These are phyloP conservation scores for Monosporozyma servazzii DNA, from an alignment of 805 yeast species.

Conservation along the genomic window DNA sequence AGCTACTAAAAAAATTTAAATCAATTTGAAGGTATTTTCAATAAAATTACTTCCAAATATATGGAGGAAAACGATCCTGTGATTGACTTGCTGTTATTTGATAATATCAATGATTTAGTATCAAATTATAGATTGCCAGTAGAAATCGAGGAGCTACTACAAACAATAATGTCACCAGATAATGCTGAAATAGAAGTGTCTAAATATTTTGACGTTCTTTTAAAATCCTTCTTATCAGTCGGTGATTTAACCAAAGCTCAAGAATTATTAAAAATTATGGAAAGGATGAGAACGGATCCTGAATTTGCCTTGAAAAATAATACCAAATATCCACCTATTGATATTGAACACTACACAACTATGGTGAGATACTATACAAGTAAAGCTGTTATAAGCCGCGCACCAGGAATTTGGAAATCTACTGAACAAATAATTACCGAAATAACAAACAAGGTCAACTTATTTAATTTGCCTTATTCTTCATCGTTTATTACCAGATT, in stretches of 20 bases:
- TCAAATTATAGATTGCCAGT: conserved; percentile 12
- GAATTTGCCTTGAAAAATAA: not conserved
- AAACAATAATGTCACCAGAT: not conserved
- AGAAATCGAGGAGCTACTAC: not conserved
- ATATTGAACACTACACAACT: conserved; percentile 29
- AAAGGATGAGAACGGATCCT: not conserved
- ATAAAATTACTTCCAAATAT: conserved; percentile 12
- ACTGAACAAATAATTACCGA: conserved; percentile 19
- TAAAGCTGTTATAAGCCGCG: not conserved
- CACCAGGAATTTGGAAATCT: not conserved
- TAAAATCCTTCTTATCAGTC: conserved; percentile 19
- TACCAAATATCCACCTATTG: not conserved
- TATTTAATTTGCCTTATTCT: conserved; percentile 25
- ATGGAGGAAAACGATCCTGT: conserved; percentile 8
- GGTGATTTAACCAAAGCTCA: conserved; percentile 25
- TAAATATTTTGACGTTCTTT: conserved; percentile 19
- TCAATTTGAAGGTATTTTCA: conserved; percentile 12
- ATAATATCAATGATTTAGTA: conserved; percentile 12
- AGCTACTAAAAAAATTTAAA: not conserved
- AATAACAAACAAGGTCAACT: conserved; percentile 27
- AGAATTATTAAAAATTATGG: not conserved
- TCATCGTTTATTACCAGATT: conserved; percentile 34
- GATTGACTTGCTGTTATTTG: conserved; percentile 15
- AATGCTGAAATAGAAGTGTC: conserved; percentile 6
- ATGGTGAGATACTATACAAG: conserved; percentile 31